Conservation (phyloP, 768 basidiomycete species). For the Collybia mongolica region DNA sequence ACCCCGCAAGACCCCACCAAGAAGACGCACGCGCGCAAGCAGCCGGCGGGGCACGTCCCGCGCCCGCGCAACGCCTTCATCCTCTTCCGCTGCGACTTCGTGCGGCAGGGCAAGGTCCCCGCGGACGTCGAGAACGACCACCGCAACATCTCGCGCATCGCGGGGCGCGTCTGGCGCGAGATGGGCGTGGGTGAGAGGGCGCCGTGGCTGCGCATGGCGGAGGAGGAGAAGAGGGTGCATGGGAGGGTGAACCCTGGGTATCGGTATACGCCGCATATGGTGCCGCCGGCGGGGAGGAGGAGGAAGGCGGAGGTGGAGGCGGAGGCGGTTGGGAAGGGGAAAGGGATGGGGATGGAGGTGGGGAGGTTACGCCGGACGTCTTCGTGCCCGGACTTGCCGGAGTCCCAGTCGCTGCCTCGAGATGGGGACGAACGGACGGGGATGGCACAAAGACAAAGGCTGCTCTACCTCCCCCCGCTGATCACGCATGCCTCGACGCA, state of each 20-base stretch:
- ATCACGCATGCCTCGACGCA: too few relatives aligned
- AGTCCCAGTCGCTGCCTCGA: too few relatives aligned
- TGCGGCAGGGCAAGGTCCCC: constrained; percentile 58
- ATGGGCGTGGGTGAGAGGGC: constrained; percentile 43
- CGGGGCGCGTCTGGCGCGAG: constrained; percentile 63
- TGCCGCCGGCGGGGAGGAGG: constrained; percentile 2
- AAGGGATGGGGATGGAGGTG: neutral
- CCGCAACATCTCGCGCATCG: constrained; percentile 66
- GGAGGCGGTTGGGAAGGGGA: neutral
- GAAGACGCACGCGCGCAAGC: constrained; percentile 50
- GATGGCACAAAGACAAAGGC: too few relatives aligned
- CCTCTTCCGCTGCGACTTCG: constrained; percentile 73
- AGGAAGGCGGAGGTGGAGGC: constrained; percentile 8
- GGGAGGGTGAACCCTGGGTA: constrained; percentile 39
- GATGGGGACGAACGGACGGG: too few relatives aligned
- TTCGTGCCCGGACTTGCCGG: constrained; percentile 4
- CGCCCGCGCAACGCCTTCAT: constrained; percentile 81
- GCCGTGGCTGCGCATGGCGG: constrained; percentile 53
- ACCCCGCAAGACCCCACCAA: constrained; percentile 24
- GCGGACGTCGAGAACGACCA: constrained; percentile 59
- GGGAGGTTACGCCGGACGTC: constrained; percentile 2
- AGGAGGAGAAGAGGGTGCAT: constrained; percentile 45
- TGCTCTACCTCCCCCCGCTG: too few relatives aligned
- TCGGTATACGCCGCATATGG: constrained; percentile 29
- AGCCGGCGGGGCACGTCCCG: constrained; percentile 56